Evolutionary conservation across 352 stramenopile genomes (phyloP), one percentile per base, ranked within the genome.

Genomic region (Phytopythium chamaehyphon): DNA sequence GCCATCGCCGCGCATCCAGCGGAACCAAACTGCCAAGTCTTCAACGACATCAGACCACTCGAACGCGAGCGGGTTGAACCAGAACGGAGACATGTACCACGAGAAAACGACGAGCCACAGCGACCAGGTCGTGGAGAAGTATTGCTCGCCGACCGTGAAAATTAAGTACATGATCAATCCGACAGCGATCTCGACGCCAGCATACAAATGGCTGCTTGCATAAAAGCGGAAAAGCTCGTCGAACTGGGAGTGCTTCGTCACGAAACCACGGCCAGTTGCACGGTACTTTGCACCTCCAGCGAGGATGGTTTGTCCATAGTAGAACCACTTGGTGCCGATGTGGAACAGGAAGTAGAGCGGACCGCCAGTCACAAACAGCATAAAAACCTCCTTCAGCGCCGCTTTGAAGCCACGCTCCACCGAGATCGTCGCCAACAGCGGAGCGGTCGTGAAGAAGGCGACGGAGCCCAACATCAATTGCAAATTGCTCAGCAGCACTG

Each of bases 271-370:
- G 15, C 97, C 97, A 3, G 97, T 99, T 0, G 96, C 90, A 24
- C 96, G 90, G 69, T 99, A 99, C 69, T 98, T 99, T 1, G 97
- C 96, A 46, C 96, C 96, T 49, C 97, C 97, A 38, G 97, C 96
- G 31, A 99, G 74, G 71, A 99, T 98, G 11, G 97, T 99, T 64
- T 99, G 97, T 7, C 95, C 91, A 67, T 98, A 99, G 85, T 99
- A 99, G 65, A 98, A 98, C 66, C 95, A 98, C 61, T 98, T 98
- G 19, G 96, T 99, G 59, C 98, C 96, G 56, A 99, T 99, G 71
- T 99, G 97, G 79, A 99, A 99, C 67, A 99, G 90, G 64, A 99
- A 99, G 76, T 99, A 98, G 18, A 99, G 76, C 40, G 97, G 97
- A 1, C 96, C 97, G 42, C 96, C 96, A 35, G 96, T 99, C 16